A percentile compares a stretch with the other conserved stretches of the same genome.
phyloP scores from a whole-genome alignment of 768 basidiomycete species.

The Termitomyces sp. region DNA sequence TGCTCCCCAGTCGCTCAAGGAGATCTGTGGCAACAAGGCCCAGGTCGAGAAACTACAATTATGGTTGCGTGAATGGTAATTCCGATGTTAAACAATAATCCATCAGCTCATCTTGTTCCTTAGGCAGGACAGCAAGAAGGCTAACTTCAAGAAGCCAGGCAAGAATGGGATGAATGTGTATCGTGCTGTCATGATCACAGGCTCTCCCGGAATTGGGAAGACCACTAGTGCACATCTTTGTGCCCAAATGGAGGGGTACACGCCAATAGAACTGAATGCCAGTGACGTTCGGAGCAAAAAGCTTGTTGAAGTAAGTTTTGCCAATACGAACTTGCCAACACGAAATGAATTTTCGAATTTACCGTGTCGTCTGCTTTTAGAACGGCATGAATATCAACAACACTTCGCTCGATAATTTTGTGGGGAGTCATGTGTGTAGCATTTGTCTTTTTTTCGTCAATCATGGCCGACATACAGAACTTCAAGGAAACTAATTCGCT shows the following conservation, averaged over 20 bases:
- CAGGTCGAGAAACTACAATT: slow-evolving; percentile 81
- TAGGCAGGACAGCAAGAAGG: slow-evolving; percentile 72
- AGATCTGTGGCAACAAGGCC: slow-evolving; percentile 94
- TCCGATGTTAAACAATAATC: neutral
- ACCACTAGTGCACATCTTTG: slow-evolving; percentile 93
- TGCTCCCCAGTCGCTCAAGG: slow-evolving; percentile 81
- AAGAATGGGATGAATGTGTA: slow-evolving; percentile 83
- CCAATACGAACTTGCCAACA: neutral
- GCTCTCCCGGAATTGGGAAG: slow-evolving; percentile 96
- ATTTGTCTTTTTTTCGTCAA: neutral
- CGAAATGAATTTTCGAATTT: neutral
- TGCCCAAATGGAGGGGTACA: slow-evolving; percentile 86
- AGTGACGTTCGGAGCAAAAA: slow-evolving; percentile 96
- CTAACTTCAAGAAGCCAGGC: slow-evolving; percentile 89
- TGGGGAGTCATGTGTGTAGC: slow-evolving; percentile 47
- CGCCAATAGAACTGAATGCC: slow-evolving; percentile 93
- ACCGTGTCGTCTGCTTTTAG: slow-evolving; percentile 28
- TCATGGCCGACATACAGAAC: neutral
- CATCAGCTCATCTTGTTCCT: neutral
- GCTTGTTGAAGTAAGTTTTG: slow-evolving; percentile 72
- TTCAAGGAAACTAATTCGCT: slow-evolving; percentile 53
- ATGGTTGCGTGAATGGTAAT: slow-evolving; percentile 89
- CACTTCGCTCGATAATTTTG: slow-evolving; percentile 81
- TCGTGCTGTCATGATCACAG: slow-evolving; percentile 86
- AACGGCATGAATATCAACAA: slow-evolving; percentile 89